Conservation (phyloP, 805 yeast genomes). For the Aciculoconidium aculeatum region DNA sequence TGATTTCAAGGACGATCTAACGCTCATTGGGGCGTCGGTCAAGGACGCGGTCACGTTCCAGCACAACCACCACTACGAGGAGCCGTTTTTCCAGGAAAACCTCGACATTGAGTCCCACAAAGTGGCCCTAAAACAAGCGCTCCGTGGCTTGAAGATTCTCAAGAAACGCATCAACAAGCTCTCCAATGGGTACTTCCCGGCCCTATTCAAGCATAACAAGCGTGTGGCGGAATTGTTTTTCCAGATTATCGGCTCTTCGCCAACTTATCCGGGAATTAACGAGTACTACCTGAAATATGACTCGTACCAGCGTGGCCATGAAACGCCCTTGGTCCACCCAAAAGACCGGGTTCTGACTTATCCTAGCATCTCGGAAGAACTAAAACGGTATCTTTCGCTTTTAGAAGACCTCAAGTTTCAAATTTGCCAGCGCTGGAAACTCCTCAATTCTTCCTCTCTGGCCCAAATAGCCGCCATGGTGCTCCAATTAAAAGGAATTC, state of each 20-base stretch:
- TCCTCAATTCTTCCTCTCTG: constrained; percentile 22
- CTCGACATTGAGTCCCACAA: constrained; percentile 12
- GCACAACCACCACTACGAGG: constrained; percentile 3
- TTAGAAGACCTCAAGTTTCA: constrained; percentile 12
- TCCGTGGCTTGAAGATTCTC: constrained; percentile 40
- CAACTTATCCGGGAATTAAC: constrained; percentile 30
- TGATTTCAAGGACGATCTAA: constrained; percentile 10
- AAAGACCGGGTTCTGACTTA: constrained; percentile 24
- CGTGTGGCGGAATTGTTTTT: constrained; percentile 25
- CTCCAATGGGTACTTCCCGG: constrained; percentile 21
- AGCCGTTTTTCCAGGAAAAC: constrained; percentile 10
- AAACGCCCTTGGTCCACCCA: constrained; percentile 30
- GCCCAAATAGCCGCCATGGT: constrained; percentile 36
- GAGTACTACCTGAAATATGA: constrained; percentile 27
- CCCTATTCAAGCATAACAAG: constrained; percentile 26
- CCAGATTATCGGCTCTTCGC: constrained; percentile 25
- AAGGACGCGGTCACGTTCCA: constrained; percentile 8
- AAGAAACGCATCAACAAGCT: constrained; percentile 19
- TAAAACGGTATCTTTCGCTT: constrained; percentile 19
- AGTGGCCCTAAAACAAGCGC: constrained; percentile 13
- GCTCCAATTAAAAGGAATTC: constrained; percentile 26
- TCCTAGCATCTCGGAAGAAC: constrained; percentile 20
- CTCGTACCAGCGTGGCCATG: constrained; percentile 20
- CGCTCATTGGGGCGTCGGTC: constrained; percentile 8
- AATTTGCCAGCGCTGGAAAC: constrained; percentile 17